These are phyloP conservation scores for Cercophora samala DNA, from an alignment of 495 filamentous ascomycete genomes.

Conservation along the genomic window DNA sequence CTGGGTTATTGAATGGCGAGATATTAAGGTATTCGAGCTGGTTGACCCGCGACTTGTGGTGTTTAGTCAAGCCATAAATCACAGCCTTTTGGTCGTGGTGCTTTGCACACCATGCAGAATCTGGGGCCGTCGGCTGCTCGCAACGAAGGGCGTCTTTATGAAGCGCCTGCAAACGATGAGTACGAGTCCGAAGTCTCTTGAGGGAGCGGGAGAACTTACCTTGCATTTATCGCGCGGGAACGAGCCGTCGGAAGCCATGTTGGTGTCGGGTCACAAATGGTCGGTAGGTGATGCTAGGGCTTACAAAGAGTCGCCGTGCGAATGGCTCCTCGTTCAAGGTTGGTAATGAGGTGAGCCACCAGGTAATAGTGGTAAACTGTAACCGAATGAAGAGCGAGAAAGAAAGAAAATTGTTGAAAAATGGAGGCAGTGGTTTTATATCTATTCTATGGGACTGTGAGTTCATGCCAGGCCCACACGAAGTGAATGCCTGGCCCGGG, in stretches of 20 bases:
- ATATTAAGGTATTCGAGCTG: neutral
- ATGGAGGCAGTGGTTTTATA: too few relatives aligned
- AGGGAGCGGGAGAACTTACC: neutral
- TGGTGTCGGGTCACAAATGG: neutral
- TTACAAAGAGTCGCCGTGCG: too few relatives aligned
- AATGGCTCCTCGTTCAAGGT: too few relatives aligned
- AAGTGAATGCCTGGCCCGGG: too few relatives aligned
- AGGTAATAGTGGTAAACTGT: too few relatives aligned
- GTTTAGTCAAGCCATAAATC: neutral
- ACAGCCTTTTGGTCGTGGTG: neutral
- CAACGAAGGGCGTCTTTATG: neutral
- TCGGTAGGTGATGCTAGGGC: neutral
- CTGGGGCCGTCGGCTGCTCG: neutral
- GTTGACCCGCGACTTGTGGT: neutral
- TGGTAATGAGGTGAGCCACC: too few relatives aligned
- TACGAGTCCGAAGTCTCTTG: neutral
- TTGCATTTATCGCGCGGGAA: neutral
- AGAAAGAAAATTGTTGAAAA: too few relatives aligned
- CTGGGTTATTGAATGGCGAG: neutral
- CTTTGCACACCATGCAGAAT: neutral
- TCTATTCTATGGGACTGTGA: too few relatives aligned
- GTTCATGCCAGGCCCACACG: too few relatives aligned
- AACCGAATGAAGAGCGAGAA: too few relatives aligned
- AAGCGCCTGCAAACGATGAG: neutral
- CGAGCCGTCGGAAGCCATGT: neutral